Evolutionary conservation across 1,139 yeast genomes (phyloP).

Genomic region (Geotrichum armillariae): DNA sequence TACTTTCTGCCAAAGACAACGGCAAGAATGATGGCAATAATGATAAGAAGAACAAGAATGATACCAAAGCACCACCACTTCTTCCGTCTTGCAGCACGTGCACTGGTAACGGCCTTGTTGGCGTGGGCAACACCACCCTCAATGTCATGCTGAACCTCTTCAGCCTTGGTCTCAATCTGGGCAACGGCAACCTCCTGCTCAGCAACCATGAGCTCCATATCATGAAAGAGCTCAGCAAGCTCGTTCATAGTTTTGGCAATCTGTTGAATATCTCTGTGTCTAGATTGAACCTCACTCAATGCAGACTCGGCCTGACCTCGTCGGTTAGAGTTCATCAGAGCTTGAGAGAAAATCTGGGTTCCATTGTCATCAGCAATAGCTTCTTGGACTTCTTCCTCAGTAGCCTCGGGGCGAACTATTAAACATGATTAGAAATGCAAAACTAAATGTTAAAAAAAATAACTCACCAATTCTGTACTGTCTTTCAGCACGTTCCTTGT

Average conservation of each 20-base stretch:
- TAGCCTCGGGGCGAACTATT: conserved; percentile 83
- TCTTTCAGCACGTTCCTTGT: conserved; percentile 86
- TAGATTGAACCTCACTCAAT: conserved; percentile 89
- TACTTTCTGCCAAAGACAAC: conserved; percentile 39
- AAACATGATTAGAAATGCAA: conserved; percentile 1
- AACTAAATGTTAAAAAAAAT: not conserved
- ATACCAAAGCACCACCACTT: conserved; percentile 84
- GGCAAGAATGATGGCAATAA: conserved; percentile 61
- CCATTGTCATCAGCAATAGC: conserved; percentile 71
- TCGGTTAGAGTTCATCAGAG: conserved; percentile 85
- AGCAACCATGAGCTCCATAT: conserved; percentile 94
- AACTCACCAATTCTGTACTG: conserved; percentile 65
- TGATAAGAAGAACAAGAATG: conserved; percentile 61
- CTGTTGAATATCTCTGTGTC: conserved; percentile 94
- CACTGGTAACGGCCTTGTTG: conserved; percentile 82
- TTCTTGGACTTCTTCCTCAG: conserved; percentile 76
- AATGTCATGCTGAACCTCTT: conserved; percentile 81
- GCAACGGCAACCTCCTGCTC: conserved; percentile 92
- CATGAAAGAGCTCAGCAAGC: conserved; percentile 89
- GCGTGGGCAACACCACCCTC: conserved; percentile 96
- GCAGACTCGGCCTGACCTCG: conserved; percentile 98
- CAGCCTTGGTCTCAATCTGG: conserved; percentile 79
- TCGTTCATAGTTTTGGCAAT: conserved; percentile 96
- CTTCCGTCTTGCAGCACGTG: conserved; percentile 89
- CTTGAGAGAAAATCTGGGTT: conserved; percentile 92